A percentile compares a stretch with the other conserved stretches of the same genome.
phyloP scores from a whole-genome alignment of 441 rosid species.

The Erysimum pusillum region DNA sequence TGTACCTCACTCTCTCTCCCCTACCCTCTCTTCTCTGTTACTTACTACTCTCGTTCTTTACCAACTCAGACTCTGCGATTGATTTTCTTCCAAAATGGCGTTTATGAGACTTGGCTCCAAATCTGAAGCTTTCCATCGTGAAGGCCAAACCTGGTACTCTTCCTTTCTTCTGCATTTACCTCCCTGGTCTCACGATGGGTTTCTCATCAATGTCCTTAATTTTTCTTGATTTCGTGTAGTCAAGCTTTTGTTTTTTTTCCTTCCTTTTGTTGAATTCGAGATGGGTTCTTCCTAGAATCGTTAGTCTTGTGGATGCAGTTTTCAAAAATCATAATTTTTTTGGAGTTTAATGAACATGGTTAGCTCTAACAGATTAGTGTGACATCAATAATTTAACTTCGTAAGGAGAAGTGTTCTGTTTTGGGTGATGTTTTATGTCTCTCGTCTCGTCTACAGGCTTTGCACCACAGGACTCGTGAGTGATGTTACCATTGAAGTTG shows the following conservation, averaged over 20 bases:
- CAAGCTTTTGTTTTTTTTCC: neutral
- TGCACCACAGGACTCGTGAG: slow-evolving; percentile 75
- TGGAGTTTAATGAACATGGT: neutral
- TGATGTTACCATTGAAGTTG: slow-evolving; percentile 67
- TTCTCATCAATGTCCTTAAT: slow-evolving; percentile 5
- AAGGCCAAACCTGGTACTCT: slow-evolving; percentile 59
- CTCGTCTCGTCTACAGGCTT: slow-evolving; percentile 51
- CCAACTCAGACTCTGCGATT: slow-evolving; percentile 34
- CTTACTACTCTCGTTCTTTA: slow-evolving; percentile 33
- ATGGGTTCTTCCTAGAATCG: neutral
- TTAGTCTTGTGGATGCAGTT: neutral
- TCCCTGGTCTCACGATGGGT: neutral
- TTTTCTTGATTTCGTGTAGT: neutral
- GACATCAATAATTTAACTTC: neutral
- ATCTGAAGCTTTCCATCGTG: slow-evolving; percentile 61
- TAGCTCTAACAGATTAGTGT: neutral
- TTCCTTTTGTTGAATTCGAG: neutral
- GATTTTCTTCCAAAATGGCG: slow-evolving; percentile 47
- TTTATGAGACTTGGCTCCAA: slow-evolving; percentile 66
- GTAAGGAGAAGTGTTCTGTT: neutral
- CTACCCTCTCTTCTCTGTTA: slow-evolving; percentile 21
- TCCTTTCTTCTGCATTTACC: slow-evolving; percentile 12
- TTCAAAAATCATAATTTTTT: neutral
- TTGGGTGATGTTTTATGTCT: slow-evolving; percentile 1
- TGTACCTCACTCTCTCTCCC: slow-evolving; percentile 20